Evolutionary conservation across 2,329 filamentous ascomycete species (phyloP).

Genomic region (Aspergillus cejpii): DNA sequence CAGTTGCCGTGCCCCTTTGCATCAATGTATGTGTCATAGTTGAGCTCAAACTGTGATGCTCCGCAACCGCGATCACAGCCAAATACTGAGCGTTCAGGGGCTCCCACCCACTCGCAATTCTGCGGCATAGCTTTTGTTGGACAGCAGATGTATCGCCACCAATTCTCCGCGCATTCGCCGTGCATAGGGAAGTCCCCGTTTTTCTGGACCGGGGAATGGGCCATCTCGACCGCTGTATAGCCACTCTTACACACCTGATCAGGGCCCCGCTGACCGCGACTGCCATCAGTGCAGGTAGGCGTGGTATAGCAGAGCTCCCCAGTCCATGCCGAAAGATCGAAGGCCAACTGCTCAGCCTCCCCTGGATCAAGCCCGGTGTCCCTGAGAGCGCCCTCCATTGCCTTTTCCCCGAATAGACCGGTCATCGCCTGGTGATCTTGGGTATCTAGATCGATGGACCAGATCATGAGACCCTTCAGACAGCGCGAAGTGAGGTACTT

Average conservation of each 20-base stretch:
- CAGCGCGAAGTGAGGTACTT: conserved; percentile 22
- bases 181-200: background rate
- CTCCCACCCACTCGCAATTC: conserved; percentile 25
- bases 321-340: conserved; percentile 17
- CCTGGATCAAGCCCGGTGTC: background rate
- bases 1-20: conserved; percentile 10
- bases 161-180: conserved; percentile 17
- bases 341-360: background rate
- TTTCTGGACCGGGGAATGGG: conserved; percentile 10
- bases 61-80: conserved; percentile 9
- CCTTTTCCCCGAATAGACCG: conserved; percentile 17
- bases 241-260: conserved; percentile 21
- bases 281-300: conserved; percentile 18
- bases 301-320: conserved; percentile 27
- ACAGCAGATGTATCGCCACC: conserved; percentile 26
- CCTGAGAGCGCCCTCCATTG: conserved; percentile 3
- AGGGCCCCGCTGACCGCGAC: conserved; percentile 8
- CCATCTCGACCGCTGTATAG: conserved; percentile 9
- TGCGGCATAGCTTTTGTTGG: conserved; percentile 23
- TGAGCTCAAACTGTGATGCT: conserved; percentile 12
- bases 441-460: conserved; percentile 28
- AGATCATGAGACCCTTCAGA: conserved; percentile 24
- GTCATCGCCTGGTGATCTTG: conserved; percentile 16
- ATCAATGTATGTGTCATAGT: conserved; percentile 11
- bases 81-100: conserved; percentile 14